Evolutionary conservation across 2,329 filamentous ascomycete genomes (phyloP), one percentile per base, ranked within the genome.

Genomic region (Pseudogymnoascus sp.): DNA sequence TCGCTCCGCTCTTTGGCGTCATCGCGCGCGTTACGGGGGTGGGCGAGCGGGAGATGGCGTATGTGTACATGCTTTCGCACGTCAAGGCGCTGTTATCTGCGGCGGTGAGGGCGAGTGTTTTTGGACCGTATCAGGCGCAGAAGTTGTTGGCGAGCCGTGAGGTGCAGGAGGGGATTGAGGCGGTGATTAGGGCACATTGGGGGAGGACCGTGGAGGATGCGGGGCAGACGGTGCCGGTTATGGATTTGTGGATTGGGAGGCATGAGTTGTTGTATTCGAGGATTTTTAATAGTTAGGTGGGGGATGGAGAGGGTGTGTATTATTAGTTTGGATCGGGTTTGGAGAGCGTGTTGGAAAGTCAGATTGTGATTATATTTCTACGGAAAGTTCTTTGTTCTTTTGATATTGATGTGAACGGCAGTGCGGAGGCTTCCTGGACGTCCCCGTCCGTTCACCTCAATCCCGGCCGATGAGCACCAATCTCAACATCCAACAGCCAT

Each of bases 181-280:
- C 74, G 2, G 80, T 85, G 63, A 79, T 92, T 7, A 77, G 80
- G 60, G 75, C 82, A 63, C 85, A 87, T 69, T 87, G 83, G 83
- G 68, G 78, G 12, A 83, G 78, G 63, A 72, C 69, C 1, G 77
- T 87, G 0, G 85, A 89, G 63, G 82, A 87, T 65, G 89, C 90
- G 3, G 89, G 87, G 4, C 89, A 93, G 77, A 85, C 79, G 62
- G 86, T 91, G 65, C 90, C 90, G 1, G 82, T 86, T 1, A 86
- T 93, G 82, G 90, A 94, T 76, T 73, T 94, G 33, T 94, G 90
- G 90, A 81, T 92, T 70, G 90, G 90, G 3, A 81, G 90, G 71
- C 90, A 94, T 73, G 90, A 94, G 79, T 78, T 91, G 72, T 73
- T 94, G 66, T 94, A 94, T 74, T 92, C 89, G 63, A 84, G 90